Evolutionary conservation across 75 land plant genomes (phyloP), one percentile per base, ranked within the genome.

Genomic region (Selaginella moellendorffii): DNA sequence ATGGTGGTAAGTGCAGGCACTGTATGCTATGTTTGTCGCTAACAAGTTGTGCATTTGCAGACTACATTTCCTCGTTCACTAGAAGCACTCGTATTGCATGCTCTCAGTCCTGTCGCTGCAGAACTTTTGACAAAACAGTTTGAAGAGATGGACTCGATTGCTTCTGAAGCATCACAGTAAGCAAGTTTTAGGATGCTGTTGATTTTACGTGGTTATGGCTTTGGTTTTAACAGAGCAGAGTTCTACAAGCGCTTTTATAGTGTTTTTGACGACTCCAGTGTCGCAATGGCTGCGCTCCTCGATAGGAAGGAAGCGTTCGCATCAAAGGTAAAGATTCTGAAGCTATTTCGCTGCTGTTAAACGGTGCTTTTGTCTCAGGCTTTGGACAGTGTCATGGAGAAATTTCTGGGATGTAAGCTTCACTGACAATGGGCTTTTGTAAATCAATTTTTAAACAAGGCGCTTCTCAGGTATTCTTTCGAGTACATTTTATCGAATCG

Each of bases 101-200:
- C 71, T 69, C 87, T 93, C 53, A 70, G 89, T 54, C 96, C 98
- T 21, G 63, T 66, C 24, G 89, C 75, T 18, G 82, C 83, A 42
- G 96, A 93, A 74, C 69, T 82, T 27, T 77, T 93, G 63, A 93
- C 96, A 9, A 63, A 74, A 25, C 88, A 82, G 62, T 89, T 93
- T 80, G 90, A 93, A 59, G 79, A 85, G 64, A 80, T 89, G 77
- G 99, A 93, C 63, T 66, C 70, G 24, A 29, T 53, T 29, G 59
- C 23, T 17, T 22, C 74, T 29, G 78, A 77, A 65, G 80, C 71
- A 52, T 72, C 78, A 14, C 71, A 82, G 90, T 85, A 72, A 1
- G 58, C 62, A 0, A 18, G 58, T 66, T 66, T 27, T 2, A 21
- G 24, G 22, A 12, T 30, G 54, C 28, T 18, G n/a, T 63, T 28